A percentile compares a stretch with the other conserved stretches of the same genome.
Evolutionary conservation across 2,329 filamentous ascomycete species (phyloP).

Genomic region (Anisogramma anomala): DNA sequence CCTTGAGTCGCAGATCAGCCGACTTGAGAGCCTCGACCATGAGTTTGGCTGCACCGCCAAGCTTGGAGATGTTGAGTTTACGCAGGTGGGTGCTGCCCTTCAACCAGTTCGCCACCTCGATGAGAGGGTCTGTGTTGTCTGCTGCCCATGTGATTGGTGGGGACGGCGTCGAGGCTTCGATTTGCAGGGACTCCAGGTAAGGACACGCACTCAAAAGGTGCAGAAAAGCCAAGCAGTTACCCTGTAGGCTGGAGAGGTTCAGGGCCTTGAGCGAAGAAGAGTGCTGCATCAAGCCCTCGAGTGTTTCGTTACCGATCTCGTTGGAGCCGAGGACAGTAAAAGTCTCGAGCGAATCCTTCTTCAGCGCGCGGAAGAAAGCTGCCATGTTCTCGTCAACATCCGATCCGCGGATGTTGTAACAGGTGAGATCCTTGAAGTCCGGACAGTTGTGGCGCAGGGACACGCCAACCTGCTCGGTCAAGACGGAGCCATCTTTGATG

Average conservation of each 20-base stretch:
- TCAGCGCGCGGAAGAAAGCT: conserved; percentile 44
- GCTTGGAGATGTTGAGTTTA: conserved; percentile 36
- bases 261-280: conserved; percentile 25
- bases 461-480: conserved; percentile 41
- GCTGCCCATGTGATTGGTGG: conserved; percentile 16
- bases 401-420: conserved; percentile 34
- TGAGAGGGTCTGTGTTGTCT: conserved; percentile 18
- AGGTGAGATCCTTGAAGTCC: conserved; percentile 47
- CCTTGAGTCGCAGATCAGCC: conserved; percentile 33
- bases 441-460: conserved; percentile 48
- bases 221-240: conserved; percentile 20
- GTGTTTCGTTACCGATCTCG: conserved; percentile 40
- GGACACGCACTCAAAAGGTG: conserved; percentile 24
- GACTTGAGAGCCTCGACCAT: conserved; percentile 33
- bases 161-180: conserved; percentile 20
- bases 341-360: conserved; percentile 42
- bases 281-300: conserved; percentile 39
- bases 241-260: conserved; percentile 22
- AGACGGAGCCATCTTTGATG: conserved; percentile 48
- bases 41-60: conserved; percentile 41
- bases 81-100: conserved; percentile 33
- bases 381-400: conserved; percentile 48
- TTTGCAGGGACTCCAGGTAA: conserved; percentile 23
- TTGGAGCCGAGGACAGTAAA: conserved; percentile 48
- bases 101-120: conserved; percentile 23